phyloP scores from a whole-genome alignment of 2,329 filamentous ascomycete species.

The Dactylella cylindrospora region DNA sequence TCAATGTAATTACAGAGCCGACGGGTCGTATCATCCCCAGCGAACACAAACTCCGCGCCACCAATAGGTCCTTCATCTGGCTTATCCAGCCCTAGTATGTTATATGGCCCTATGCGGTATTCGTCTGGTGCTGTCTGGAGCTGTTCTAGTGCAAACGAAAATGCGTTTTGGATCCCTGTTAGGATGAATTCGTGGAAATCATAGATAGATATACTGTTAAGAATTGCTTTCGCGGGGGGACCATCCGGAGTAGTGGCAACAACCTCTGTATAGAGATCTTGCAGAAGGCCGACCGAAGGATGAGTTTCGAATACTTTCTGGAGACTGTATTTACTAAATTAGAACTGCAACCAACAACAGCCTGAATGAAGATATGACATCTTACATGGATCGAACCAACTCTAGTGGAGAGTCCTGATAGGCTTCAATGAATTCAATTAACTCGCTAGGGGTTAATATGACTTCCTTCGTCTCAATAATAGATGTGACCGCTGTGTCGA shows the following conservation, averaged over 20 bases:
- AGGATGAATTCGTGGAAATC: conserved; percentile 19
- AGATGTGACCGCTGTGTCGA: neutral
- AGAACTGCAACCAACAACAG: neutral
- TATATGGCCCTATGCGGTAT: neutral
- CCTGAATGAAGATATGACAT: neutral
- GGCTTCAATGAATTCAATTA: conserved; percentile 1
- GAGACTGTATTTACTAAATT: conserved; percentile 4
- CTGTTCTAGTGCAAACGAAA: too few species aligned
- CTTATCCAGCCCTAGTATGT: neutral
- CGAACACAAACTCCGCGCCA: too few species aligned
- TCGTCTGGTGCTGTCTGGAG: too few species aligned
- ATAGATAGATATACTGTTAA: neutral
- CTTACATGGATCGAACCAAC: conserved; percentile 10
- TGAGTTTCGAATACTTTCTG: conserved; percentile 11
- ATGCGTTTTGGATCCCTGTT: conserved; percentile 5
- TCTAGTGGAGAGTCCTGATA: conserved; percentile 15
- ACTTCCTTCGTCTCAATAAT: neutral
- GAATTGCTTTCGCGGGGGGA: neutral
- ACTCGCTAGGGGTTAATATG: neutral
- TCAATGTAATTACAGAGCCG: conserved; percentile 5
- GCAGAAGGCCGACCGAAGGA: conserved; percentile 15
- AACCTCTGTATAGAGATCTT: conserved; percentile 7
- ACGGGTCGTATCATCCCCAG: neutral
- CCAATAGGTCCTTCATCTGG: too few species aligned
- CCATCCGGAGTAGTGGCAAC: neutral